These are phyloP conservation scores for Pleurotus pulmonarius DNA, from an alignment of 768 basidiomycete species.

Conservation along the genomic window DNA sequence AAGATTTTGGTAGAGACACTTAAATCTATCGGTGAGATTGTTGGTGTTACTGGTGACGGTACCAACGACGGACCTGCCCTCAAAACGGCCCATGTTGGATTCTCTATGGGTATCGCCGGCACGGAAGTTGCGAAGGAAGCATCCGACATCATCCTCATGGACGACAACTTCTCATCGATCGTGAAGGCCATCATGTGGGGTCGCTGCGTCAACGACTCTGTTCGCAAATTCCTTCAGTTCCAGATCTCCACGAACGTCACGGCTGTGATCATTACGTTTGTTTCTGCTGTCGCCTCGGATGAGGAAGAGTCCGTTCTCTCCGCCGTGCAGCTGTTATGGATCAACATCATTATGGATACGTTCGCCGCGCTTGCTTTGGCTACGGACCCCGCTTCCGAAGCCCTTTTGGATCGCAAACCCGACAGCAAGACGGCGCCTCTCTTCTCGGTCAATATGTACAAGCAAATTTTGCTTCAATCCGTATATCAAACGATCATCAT, in stretches of 20 bases:
- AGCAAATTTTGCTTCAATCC: constrained; percentile 91
- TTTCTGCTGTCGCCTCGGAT: constrained; percentile 79
- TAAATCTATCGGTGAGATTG: constrained; percentile 82
- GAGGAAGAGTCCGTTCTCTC: constrained; percentile 83
- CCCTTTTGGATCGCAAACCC: constrained; percentile 83
- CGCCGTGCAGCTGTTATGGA: constrained; percentile 97
- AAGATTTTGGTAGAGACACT: constrained; percentile 87
- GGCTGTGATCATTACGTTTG: constrained; percentile 90
- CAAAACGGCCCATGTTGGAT: constrained; percentile 94
- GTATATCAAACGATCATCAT: constrained; percentile 80
- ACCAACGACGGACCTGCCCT: constrained; percentile 97
- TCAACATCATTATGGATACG: constrained; percentile 98
- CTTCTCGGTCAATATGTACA: constrained; percentile 93
- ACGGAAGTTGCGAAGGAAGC: constrained; percentile 99
- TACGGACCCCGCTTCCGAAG: constrained; percentile 87
- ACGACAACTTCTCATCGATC: constrained; percentile 94
- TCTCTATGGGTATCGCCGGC: constrained; percentile 94
- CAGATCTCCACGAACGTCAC: constrained; percentile 93
- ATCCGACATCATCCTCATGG: constrained; percentile 98
- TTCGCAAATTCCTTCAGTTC: constrained; percentile 97
- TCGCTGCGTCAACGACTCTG: constrained; percentile 96
- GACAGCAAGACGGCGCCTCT: constrained; percentile 87
- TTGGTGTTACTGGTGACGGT: constrained; percentile 96
- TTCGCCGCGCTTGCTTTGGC: constrained; percentile 97
- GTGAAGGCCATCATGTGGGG: constrained; percentile 99